These are phyloP conservation scores for Saccharomycopsis olivae DNA, from an alignment of 805 yeast species.

Conservation along the genomic window DNA sequence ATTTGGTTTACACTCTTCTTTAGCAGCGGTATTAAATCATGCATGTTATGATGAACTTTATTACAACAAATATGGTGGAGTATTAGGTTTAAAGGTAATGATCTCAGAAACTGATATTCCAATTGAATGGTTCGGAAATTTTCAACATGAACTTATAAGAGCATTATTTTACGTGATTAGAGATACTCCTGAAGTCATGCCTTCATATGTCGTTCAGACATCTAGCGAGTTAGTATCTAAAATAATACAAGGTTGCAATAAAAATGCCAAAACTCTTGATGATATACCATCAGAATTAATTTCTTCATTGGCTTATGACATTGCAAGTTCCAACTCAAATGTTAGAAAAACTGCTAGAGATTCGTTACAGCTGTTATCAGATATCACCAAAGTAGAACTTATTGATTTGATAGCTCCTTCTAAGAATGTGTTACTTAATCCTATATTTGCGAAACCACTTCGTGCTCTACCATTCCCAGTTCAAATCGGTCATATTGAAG, in stretches of 20 bases:
- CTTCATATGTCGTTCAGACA: constrained; percentile 59
- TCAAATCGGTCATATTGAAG: constrained; percentile 98
- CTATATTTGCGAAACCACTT: constrained; percentile 93
- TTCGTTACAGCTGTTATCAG: constrained; percentile 56
- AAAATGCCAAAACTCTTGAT: constrained; percentile 47
- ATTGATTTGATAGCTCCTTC: constrained; percentile 74
- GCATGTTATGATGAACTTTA: constrained; percentile 85
- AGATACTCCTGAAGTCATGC: constrained; percentile 85
- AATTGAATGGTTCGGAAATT: constrained; percentile 56
- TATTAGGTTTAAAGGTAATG: constrained; percentile 68
- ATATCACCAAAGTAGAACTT: constrained; percentile 57
- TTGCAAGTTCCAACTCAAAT: constrained; percentile 76
- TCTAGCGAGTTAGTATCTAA: constrained; percentile 61
- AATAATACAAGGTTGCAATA: constrained; percentile 56
- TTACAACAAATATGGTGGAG: constrained; percentile 81
- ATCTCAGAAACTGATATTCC: constrained; percentile 61
- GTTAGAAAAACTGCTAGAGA: constrained; percentile 78
- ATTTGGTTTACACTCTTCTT: constrained; percentile 64
- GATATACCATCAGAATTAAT: constrained; percentile 59
- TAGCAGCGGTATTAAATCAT: constrained; percentile 79
- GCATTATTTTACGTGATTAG: constrained; percentile 83
- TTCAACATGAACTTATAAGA: constrained; percentile 77
- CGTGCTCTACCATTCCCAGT: constrained; percentile 96
- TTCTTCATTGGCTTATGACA: constrained; percentile 85
- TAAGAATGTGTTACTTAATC: constrained; percentile 71